Evolutionary conservation across 2,329 filamentous ascomycete genomes (phyloP).

Genomic region (Botrytis pseudocinerea): DNA sequence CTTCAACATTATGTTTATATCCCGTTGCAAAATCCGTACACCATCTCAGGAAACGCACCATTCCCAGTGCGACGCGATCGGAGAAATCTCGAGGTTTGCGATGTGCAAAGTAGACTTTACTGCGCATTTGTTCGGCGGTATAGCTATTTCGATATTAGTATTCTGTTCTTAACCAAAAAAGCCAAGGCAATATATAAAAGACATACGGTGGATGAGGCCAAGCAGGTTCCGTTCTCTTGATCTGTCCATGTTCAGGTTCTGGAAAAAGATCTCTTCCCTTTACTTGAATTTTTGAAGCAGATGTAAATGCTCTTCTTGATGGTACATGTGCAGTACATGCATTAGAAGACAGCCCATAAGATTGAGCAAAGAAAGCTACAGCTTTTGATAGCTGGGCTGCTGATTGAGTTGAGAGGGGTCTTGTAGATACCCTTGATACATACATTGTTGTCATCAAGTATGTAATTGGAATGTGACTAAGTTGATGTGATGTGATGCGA

Average conservation of each 20-base stretch:
- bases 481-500: not conserved
- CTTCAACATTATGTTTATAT: slow-evolving; percentile 67
- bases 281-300: slow-evolving; percentile 34
- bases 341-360: slow-evolving; percentile 26
- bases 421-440: slow-evolving; percentile 34
- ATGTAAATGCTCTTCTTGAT: slow-evolving; percentile 35
- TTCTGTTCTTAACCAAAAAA: not conserved
- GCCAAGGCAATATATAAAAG: not conserved
- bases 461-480: not conserved
- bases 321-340: slow-evolving; percentile 27
- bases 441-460: slow-evolving; percentile 32
- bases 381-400: slow-evolving; percentile 36
- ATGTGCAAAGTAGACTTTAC: slow-evolving; percentile 71
- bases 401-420: slow-evolving; percentile 33
- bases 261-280: slow-evolving; percentile 38
- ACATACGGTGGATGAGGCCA: slow-evolving; percentile 53
- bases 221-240: slow-evolving; percentile 62
- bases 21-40: slow-evolving; percentile 82
- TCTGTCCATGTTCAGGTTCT: slow-evolving; percentile 42
- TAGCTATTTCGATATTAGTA: slow-evolving; percentile 52
- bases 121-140: slow-evolving; percentile 75
- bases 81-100: slow-evolving; percentile 70
- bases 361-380: slow-evolving; percentile 33
- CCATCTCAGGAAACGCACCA: slow-evolving; percentile 75
- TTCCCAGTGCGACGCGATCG: slow-evolving; percentile 75